Evolutionary conservation across 202 grass and related monocot species (phyloP).

Genomic region (Cymbopogon flexuosus): DNA sequence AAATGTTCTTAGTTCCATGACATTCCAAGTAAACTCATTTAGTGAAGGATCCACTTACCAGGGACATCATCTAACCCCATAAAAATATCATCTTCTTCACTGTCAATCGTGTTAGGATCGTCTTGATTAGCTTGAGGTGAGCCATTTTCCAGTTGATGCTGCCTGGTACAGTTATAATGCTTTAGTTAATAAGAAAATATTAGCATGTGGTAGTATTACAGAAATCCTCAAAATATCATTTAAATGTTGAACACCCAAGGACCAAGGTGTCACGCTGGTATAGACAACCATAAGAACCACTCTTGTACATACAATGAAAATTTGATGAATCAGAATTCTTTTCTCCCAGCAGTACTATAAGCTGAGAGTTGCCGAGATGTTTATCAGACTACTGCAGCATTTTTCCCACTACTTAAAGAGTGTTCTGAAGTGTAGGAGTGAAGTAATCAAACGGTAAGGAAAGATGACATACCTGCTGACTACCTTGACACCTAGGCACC

Average conservation of each 20-base stretch:
- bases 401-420: not conserved
- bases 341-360: not conserved
- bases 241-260: not conserved
- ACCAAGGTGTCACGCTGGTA: not conserved
- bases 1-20: constrained; percentile 14
- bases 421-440: not conserved
- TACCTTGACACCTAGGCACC: not conserved
- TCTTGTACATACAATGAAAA: not conserved
- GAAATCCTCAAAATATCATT: not conserved
- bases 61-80: constrained; percentile 81
- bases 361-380: not conserved
- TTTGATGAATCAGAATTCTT: not conserved
- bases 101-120: constrained; percentile 31
- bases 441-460: not conserved
- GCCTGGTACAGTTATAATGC: constrained; percentile 45
- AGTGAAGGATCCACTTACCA: constrained; percentile 46
- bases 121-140: constrained; percentile 51
- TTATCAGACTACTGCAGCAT: not conserved
- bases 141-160: constrained; percentile 69
- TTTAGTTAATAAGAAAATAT: not conserved
- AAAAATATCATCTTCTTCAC: constrained; percentile 69
- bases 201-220: not conserved
- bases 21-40: constrained; percentile 26
- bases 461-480: not conserved
- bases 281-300: not conserved